A percentile compares a stretch with the other conserved stretches of the same genome.
Evolutionary conservation across 805 yeast species (phyloP).

Genomic region (Candida wancherniae): DNA sequence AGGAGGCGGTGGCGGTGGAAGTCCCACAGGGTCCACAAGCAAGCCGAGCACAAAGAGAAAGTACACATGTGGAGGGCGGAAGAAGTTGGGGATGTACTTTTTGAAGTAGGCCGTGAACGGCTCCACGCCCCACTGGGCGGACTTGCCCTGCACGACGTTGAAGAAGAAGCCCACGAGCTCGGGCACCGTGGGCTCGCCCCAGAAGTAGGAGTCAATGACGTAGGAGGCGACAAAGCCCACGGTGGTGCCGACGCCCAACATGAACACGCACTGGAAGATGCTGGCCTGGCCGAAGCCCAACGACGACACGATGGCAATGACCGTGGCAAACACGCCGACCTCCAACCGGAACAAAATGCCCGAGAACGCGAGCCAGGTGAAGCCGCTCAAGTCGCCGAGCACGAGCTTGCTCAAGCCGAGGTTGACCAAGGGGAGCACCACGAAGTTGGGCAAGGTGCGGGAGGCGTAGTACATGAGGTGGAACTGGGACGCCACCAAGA

Average conservation of each 20-base stretch:
- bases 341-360: slow-evolving; percentile 74
- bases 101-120: slow-evolving; percentile 68
- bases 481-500: slow-evolving; percentile 65
- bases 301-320: slow-evolving; percentile 45
- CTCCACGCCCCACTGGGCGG: slow-evolving; percentile 80
- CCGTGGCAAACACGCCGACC: slow-evolving; percentile 47
- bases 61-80: slow-evolving; percentile 44
- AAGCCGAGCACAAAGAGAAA: slow-evolving; percentile 30
- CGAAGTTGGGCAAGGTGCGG: slow-evolving; percentile 81
- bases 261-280: slow-evolving; percentile 30
- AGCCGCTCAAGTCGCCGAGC: slow-evolving; percentile 42
- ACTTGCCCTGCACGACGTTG: slow-evolving; percentile 72
- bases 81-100: slow-evolving; percentile 37
- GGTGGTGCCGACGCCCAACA: slow-evolving; percentile 46
- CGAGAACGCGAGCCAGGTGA: slow-evolving; percentile 54
- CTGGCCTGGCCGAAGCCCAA: slow-evolving; percentile 44
- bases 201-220: slow-evolving; percentile 68
- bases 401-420: slow-evolving; percentile 49
- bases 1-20: slow-evolving; percentile 19
- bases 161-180: slow-evolving; percentile 68
- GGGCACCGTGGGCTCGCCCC: slow-evolving; percentile 62
- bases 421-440: slow-evolving; percentile 71
- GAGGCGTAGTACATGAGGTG: slow-evolving; percentile 78
- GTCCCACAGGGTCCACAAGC: slow-evolving; percentile 42
- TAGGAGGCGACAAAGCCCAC: slow-evolving; percentile 48